Conservation (phyloP, 805 yeast genomes). For the Wickerhamomyces rabaulensis region DNA sequence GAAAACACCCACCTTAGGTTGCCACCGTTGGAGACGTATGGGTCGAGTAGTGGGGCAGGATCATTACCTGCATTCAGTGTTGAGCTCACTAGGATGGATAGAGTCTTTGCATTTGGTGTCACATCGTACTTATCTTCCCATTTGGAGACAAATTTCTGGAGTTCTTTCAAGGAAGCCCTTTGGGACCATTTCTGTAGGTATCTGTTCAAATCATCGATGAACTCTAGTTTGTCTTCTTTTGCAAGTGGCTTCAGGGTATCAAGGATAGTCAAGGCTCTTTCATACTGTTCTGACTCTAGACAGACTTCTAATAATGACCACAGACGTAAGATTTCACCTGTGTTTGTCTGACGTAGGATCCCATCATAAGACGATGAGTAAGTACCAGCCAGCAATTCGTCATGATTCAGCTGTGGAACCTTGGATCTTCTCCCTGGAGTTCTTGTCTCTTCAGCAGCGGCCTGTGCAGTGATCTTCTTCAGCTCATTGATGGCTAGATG, state of each 20-base stretch:
- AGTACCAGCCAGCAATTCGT: constrained; percentile 10
- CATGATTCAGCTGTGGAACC: constrained; percentile 3
- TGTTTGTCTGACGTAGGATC: constrained; percentile 22
- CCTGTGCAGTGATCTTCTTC: background rate
- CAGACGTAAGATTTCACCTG: constrained; percentile 57
- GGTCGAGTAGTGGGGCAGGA: constrained; percentile 22
- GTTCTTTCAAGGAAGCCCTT: constrained; percentile 34
- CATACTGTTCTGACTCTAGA: constrained; percentile 55
- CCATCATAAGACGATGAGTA: constrained; percentile 19
- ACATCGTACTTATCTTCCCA: constrained; percentile 28
- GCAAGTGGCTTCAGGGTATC: constrained; percentile 52
- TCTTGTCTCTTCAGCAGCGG: background rate
- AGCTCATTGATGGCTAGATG: constrained; percentile 3
- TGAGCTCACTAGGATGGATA: constrained; percentile 47
- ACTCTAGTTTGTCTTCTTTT: constrained; percentile 35
- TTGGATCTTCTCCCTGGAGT: background rate
- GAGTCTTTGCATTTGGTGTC: constrained; percentile 49
- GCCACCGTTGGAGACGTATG: constrained; percentile 26
- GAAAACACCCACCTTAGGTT: constrained; percentile 12
- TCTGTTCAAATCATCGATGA: constrained; percentile 64
- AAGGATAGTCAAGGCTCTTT: constrained; percentile 66
- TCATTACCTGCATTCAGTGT: constrained; percentile 14
- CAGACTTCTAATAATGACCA: constrained; percentile 82
- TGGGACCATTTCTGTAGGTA: constrained; percentile 43
- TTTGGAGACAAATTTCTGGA: constrained; percentile 36